Conservation (phyloP, 1,139 yeast genomes). For the Geotrichum reessii region DNA sequence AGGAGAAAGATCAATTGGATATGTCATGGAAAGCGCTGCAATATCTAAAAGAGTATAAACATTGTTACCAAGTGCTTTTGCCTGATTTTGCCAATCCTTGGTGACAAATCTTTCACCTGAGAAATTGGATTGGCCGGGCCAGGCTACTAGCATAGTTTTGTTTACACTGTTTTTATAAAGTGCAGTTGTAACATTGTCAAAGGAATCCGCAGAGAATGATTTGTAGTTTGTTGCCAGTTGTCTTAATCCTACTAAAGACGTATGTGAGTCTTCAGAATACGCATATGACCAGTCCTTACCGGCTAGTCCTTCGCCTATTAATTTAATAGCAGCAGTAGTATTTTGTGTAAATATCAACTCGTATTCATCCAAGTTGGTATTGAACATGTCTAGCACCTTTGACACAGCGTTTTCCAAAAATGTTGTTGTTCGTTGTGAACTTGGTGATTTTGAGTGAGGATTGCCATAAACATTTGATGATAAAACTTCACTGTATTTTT, state of each 20-base stretch:
- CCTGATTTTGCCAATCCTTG: slow-evolving; percentile 24
- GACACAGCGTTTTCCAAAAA: slow-evolving; percentile 30
- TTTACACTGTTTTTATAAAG: background rate
- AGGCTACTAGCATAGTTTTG: slow-evolving; percentile 29
- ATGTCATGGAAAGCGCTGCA: slow-evolving; percentile 37
- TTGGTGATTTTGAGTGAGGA: slow-evolving; percentile 39
- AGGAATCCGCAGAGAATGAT: slow-evolving; percentile 18
- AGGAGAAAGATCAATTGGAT: slow-evolving; percentile 33
- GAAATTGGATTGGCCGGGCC: slow-evolving; percentile 43
- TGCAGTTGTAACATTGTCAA: slow-evolving; percentile 6
- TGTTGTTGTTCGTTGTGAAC: slow-evolving; percentile 29
- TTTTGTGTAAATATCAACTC: slow-evolving; percentile 41
- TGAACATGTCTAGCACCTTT: slow-evolving; percentile 32
- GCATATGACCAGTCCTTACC: slow-evolving; percentile 23
- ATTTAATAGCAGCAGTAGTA: slow-evolving; percentile 39
- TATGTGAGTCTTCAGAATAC: slow-evolving; percentile 38
- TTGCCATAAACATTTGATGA: slow-evolving; percentile 33
- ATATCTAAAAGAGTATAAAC: slow-evolving; percentile 37
- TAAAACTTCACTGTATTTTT: slow-evolving; percentile 26
- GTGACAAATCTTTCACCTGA: slow-evolving; percentile 38
- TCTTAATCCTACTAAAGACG: slow-evolving; percentile 41
- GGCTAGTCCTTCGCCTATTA: slow-evolving; percentile 34
- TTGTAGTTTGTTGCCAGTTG: slow-evolving; percentile 26
- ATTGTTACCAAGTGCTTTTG: slow-evolving; percentile 11
- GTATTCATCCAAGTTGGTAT: slow-evolving; percentile 35